phyloP scores from a whole-genome alignment of 768 basidiomycete genomes.

The Agaricus blazei region DNA sequence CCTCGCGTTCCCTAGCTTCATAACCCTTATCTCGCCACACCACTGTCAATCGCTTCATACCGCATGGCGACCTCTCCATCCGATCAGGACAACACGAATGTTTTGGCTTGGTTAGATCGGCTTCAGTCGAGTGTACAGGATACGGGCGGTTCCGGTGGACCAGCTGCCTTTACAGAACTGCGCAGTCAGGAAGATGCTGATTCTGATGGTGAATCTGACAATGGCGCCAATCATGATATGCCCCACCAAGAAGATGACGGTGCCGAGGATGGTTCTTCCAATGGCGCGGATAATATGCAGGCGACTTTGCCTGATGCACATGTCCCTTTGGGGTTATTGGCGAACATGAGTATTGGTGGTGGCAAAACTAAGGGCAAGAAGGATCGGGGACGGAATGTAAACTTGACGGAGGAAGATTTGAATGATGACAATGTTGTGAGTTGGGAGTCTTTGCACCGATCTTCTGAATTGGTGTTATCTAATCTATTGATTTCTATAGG shows the following conservation, averaged over 20 bases:
- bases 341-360: constrained; percentile 62
- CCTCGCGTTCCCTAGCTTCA: constrained; percentile 48
- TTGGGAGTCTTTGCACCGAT: background rate
- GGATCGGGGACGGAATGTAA: constrained; percentile 28
- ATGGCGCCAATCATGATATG: constrained; percentile 12
- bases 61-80: constrained; percentile 73
- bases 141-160: constrained; percentile 35
- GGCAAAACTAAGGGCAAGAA: constrained; percentile 37
- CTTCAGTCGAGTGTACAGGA: constrained; percentile 56
- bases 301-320: constrained; percentile 60
- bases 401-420: constrained; percentile 34
- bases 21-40: constrained; percentile 76
- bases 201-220: constrained; percentile 37
- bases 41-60: constrained; percentile 75
- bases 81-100: constrained; percentile 61
- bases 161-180: constrained; percentile 40
- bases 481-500: constrained; percentile 33
- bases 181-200: constrained; percentile 35
- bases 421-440: constrained; percentile 65
- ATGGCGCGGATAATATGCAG: constrained; percentile 41
- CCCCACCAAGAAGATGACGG: constrained; percentile 23
- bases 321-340: constrained; percentile 73
- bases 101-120: constrained; percentile 74
- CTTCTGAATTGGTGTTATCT: background rate
- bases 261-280: constrained; percentile 25